phyloP scores from a whole-genome alignment of 116 monocot species.

The Trichopus zeylanicus region DNA sequence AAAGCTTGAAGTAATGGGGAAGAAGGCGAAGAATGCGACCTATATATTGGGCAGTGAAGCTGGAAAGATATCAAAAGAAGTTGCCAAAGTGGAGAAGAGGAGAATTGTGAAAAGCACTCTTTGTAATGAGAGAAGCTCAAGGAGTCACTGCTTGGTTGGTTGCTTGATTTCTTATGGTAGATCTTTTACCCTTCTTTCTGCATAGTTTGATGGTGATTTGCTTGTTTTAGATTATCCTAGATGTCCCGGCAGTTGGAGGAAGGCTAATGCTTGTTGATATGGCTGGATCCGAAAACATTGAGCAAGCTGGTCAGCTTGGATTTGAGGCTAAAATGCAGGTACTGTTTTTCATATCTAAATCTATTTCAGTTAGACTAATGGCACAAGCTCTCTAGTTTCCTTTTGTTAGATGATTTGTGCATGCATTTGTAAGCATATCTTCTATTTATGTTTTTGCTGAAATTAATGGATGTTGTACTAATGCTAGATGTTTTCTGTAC shows the following conservation, averaged over 20 bases:
- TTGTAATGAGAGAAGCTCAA: constrained; percentile 89
- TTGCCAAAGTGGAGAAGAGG: constrained; percentile 82
- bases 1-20: constrained; percentile 84
- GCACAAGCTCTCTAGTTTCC: too few species aligned
- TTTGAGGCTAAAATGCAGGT: constrained; percentile 98
- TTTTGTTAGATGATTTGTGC: too few species aligned
- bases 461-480: not conserved
- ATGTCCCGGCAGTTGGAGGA: constrained; percentile 94
- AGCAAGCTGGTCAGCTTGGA: constrained; percentile 90
- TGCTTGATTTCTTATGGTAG: not conserved
- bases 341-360: too few species aligned
- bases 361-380: too few species aligned
- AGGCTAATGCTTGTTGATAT: constrained; percentile 98
- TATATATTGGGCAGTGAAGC: constrained; percentile 87
- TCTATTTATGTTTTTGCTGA: too few species aligned
- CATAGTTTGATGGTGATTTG: too few species aligned
- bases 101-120: constrained; percentile 87
- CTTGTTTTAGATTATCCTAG: constrained; percentile 64
- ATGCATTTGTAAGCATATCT: too few species aligned
- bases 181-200: not conserved
- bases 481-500: not conserved
- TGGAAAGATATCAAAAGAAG: constrained; percentile 82
- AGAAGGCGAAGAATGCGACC: constrained; percentile 90
- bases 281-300: constrained; percentile 99
- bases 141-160: constrained; percentile 90